Evolutionary conservation across 192 early-diverging fungal genomes (phyloP), one percentile per base, ranked within the genome.

Genomic region (Backusella mclennaniae): DNA sequence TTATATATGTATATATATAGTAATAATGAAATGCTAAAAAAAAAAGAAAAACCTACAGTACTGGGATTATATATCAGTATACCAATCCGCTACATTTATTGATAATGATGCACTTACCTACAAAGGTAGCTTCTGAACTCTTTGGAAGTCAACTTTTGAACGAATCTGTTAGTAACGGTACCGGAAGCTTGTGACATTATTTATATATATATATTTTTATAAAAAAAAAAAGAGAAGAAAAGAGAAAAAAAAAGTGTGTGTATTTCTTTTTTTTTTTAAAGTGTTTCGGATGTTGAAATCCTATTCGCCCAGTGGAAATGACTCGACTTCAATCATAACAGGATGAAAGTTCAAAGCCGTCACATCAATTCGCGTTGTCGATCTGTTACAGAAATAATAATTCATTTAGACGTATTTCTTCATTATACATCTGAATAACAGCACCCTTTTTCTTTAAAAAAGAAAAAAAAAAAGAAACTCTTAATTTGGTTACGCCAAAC

Each of bases 101-200:
- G 36, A 6, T 38, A 46, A 6, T 4, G 31, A 49, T 6, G 8
- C 17, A 52, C 39, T 69, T 82, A 88, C 87, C 91, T 92, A 89
- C 89, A 90, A 67, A 93, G 81, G 84, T 93, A 93, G 31, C 84
- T 80, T 73, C 88, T 86, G 79, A 91, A 91, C 79, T 93, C 92
- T 74, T 88, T 87, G 23, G 87, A 88, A 6, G 80, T 78, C 12
- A 90, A 73, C 74, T 86, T 85, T 78, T 90, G 85, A 49, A 79
- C 39, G 36, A 92, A 71, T 26, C 82, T 72, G 66, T 59, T 77
- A 21, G 76, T 74, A 36, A 84, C 41, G 33, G 82, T 73, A 71
- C 82, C 82, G 21, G 82, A 84, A 68, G 79, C 82, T 77, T 84
- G 78, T 23, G 82, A 84, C 82, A 84, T 84, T 67, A 15, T 80